A percentile compares a stretch with the other conserved stretches of the same genome.
These are phyloP conservation scores for Mycena crocata DNA, from an alignment of 768 basidiomycete genomes.

Conservation along the genomic window DNA sequence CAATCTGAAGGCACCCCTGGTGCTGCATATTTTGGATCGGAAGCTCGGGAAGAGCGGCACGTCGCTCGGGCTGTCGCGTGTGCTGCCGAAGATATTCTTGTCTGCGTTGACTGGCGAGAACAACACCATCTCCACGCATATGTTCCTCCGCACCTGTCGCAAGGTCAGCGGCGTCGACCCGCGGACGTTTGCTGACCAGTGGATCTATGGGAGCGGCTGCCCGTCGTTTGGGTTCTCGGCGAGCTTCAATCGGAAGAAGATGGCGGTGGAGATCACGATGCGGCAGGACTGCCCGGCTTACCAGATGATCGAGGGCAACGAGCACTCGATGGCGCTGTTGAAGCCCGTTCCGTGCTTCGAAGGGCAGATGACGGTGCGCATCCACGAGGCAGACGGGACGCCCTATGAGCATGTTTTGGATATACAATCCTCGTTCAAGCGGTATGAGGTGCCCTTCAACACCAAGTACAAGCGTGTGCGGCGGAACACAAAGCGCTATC, in stretches of 20 bases:
- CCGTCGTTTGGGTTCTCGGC: constrained; percentile 92
- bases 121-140: constrained; percentile 88
- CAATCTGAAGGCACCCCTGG: constrained; percentile 95
- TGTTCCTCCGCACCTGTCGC: constrained; percentile 90
- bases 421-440: constrained; percentile 87
- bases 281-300: constrained; percentile 87
- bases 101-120: constrained; percentile 94
- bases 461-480: constrained; percentile 98
- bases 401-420: constrained; percentile 98
- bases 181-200: constrained; percentile 95
- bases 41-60: constrained; percentile 95
- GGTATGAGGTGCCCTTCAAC: constrained; percentile 98
- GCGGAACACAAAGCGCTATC: constrained; percentile 94
- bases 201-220: constrained; percentile 98
- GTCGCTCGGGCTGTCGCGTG: constrained; percentile 92
- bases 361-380: constrained; percentile 98
- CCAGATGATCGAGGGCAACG: constrained; percentile 75
- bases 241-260: constrained; percentile 96
- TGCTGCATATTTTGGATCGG: constrained; percentile 94
- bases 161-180: constrained; percentile 95
- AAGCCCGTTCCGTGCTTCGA: constrained; percentile 94
- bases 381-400: constrained; percentile 98
- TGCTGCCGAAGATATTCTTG: constrained; percentile 94
- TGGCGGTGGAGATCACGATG: constrained; percentile 97
- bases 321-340: constrained; percentile 69